These are phyloP conservation scores for Lumnitzera littorea DNA, from an alignment of 345 rosid genomes.

Conservation along the genomic window DNA sequence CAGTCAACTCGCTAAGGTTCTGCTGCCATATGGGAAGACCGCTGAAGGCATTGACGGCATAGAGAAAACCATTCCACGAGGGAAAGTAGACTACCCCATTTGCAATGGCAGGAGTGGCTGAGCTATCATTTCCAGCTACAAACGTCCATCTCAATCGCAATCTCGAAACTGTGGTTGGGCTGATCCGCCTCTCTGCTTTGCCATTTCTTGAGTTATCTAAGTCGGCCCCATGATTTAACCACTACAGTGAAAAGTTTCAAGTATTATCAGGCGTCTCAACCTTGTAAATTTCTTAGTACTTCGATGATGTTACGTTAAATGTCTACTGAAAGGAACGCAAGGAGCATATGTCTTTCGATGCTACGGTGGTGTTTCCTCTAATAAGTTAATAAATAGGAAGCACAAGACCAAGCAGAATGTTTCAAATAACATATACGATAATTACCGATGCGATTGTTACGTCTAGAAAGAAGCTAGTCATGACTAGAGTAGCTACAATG, in stretches of 20 bases:
- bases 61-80: conserved; percentile 44
- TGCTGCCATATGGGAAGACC: conserved; percentile 41
- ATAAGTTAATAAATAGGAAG: too few relatives aligned
- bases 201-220: conserved; percentile 26
- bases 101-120: conserved; percentile 39
- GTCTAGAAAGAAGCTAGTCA: too few relatives aligned
- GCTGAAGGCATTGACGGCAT: conserved; percentile 36
- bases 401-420: too few relatives aligned
- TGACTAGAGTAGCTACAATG: too few relatives aligned
- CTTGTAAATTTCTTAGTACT: too few relatives aligned
- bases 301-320: too few relatives aligned
- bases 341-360: too few relatives aligned
- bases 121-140: conserved; percentile 37
- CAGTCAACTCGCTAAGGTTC: conserved; percentile 31
- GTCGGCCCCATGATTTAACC: conserved; percentile 41
- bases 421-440: too few relatives aligned
- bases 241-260: conserved; percentile 12
- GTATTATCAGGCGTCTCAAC: too few relatives aligned
- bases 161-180: conserved; percentile 10
- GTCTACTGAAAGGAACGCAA: too few relatives aligned
- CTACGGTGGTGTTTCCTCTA: too few relatives aligned
- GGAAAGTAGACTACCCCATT: conserved; percentile 37
- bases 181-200: conserved; percentile 16
- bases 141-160: conserved; percentile 34
- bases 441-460: too few relatives aligned